Conservation (phyloP, 352 stramenopile genomes). For the Pythium myriotylum region DNA sequence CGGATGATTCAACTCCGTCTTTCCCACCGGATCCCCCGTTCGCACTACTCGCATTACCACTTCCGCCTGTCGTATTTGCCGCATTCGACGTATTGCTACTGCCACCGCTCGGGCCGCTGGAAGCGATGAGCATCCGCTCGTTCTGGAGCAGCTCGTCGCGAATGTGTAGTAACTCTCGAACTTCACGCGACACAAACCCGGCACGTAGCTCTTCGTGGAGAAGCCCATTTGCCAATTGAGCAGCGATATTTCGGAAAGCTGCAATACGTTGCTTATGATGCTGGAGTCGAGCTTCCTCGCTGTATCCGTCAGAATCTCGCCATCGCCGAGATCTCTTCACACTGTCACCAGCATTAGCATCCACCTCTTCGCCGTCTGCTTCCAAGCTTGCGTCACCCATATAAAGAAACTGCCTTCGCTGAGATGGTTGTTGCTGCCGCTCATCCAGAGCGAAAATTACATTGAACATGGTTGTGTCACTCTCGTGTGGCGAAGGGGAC, state of each 20-base stretch:
- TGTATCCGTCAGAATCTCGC: background rate
- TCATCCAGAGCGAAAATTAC: slow-evolving; percentile 85
- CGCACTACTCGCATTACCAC: slow-evolving; percentile 4
- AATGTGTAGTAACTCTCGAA: slow-evolving; percentile 74
- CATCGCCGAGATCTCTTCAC: background rate
- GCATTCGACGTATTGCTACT: slow-evolving; percentile 28
- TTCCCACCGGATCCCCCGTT: slow-evolving; percentile 7
- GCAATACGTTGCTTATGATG: slow-evolving; percentile 44
- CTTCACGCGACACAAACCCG: slow-evolving; percentile 79
- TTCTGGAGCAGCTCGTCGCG: slow-evolving; percentile 80
- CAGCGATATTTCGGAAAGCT: slow-evolving; percentile 66
- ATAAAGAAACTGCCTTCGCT: slow-evolving; percentile 24
- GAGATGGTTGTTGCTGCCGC: slow-evolving; percentile 28
- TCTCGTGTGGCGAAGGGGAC: slow-evolving; percentile 20
- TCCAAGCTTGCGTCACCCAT: slow-evolving; percentile 3
- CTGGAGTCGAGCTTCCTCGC: slow-evolving; percentile 13
- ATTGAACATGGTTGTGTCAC: slow-evolving; percentile 89
- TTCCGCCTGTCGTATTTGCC: background rate
- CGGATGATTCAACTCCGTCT: slow-evolving; percentile 25
- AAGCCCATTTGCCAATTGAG: slow-evolving; percentile 77
- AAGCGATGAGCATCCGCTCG: slow-evolving; percentile 37
- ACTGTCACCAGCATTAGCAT: slow-evolving; percentile 1
- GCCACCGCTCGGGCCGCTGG: slow-evolving; percentile 15
- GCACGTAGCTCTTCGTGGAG: slow-evolving; percentile 82
- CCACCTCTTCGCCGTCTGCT: slow-evolving; percentile 22